These are phyloP conservation scores for Aureobasidium sp. DNA, from an alignment of 2,329 filamentous ascomycete species.

Conservation along the genomic window DNA sequence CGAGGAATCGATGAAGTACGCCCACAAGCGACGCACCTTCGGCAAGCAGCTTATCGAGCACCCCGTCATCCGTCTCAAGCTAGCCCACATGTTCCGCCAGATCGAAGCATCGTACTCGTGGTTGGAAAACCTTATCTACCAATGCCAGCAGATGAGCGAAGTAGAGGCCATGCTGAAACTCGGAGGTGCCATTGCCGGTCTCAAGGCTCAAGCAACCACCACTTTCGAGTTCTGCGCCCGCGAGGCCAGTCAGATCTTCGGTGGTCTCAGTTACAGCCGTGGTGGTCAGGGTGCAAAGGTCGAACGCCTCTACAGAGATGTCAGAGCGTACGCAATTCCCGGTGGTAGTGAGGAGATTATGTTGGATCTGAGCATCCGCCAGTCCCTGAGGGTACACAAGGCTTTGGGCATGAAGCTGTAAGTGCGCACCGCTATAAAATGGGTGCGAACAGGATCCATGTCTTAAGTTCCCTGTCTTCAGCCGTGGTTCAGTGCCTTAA, in stretches of 20 bases:
- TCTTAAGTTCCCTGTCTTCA: neutral
- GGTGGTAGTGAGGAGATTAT: constrained; percentile 97
- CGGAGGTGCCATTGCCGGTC: constrained; percentile 81
- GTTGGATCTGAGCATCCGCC: constrained; percentile 90
- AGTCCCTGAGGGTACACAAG: constrained; percentile 81
- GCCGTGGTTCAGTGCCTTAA: neutral
- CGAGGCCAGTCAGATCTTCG: constrained; percentile 96
- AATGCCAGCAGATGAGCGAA: constrained; percentile 87
- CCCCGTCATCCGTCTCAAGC: constrained; percentile 93
- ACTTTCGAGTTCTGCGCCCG: constrained; percentile 98
- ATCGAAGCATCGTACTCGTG: constrained; percentile 96
- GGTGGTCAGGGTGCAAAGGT: constrained; percentile 94
- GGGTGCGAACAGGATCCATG: neutral
- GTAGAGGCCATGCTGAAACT: constrained; percentile 94
- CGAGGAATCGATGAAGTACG: constrained; percentile 94
- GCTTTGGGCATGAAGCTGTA: constrained; percentile 93
- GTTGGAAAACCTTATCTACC: constrained; percentile 91
- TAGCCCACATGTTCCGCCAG: constrained; percentile 96
- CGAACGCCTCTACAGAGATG: constrained; percentile 89
- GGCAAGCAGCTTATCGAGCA: constrained; percentile 95
- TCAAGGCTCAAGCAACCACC: constrained; percentile 89
- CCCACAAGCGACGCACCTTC: constrained; percentile 93
- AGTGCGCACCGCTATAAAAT: constrained; percentile 6
- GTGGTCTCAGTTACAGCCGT: constrained; percentile 81
- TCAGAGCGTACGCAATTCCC: constrained; percentile 88